phyloP scores from a whole-genome alignment of 2,329 filamentous ascomycete genomes.

The Xylariaceae sp. region DNA sequence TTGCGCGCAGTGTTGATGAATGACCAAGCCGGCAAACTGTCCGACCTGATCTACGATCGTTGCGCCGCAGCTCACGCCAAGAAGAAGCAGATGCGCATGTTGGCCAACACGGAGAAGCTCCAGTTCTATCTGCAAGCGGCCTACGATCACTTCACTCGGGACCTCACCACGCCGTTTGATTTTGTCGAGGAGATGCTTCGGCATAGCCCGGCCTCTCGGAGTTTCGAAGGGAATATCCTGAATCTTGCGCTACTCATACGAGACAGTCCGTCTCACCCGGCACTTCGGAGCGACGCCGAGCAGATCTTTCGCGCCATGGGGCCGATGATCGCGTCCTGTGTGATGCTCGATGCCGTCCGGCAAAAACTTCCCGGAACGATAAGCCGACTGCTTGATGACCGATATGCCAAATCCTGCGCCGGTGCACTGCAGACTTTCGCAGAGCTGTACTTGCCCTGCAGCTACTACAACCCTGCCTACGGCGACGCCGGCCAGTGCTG shows the following conservation, averaged over 20 bases:
- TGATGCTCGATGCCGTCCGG: conserved; percentile 31
- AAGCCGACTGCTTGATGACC: conserved; percentile 28
- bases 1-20: conserved; percentile 43
- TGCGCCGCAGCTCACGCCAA: conserved; percentile 36
- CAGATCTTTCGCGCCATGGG: conserved; percentile 29
- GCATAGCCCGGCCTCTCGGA: conserved; percentile 28
- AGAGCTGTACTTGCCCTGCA: conserved; percentile 30
- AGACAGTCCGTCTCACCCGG: conserved; percentile 16
- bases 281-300: conserved; percentile 22
- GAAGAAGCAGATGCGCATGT: conserved; percentile 38
- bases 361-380: conserved; percentile 29
- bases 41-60: conserved; percentile 36
- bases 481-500: conserved; percentile 28
- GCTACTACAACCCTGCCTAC: conserved; percentile 20
- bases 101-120: conserved; percentile 23
- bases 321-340: conserved; percentile 30
- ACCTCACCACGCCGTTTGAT: conserved; percentile 30
- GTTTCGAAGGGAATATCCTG: conserved; percentile 30
- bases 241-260: conserved; percentile 27
- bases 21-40: conserved; percentile 42
- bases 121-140: conserved; percentile 26
- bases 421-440: conserved; percentile 29
- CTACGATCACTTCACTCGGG: conserved; percentile 30
- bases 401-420: conserved; percentile 27
- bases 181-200: conserved; percentile 31